Percentiles rank a stretch among this genome's conserved stretches.
Conservation (phyloP, 352 stramenopile species). For the Thalassiosira delicatula region DNA sequence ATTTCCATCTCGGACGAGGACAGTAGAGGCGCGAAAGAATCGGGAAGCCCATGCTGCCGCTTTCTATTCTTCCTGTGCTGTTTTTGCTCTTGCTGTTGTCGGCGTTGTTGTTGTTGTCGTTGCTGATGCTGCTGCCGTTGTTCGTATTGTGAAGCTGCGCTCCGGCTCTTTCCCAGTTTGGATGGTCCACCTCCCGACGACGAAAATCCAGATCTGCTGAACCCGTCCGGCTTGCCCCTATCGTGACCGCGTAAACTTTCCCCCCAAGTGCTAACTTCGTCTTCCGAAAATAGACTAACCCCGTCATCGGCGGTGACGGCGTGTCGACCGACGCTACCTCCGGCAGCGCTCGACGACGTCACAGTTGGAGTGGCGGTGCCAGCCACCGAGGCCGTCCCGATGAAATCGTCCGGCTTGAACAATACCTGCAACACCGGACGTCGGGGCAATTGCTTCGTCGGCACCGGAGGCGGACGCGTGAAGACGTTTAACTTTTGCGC, state of each 20-base stretch:
- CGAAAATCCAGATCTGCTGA: too few relatives aligned
- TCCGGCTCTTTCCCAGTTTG: too few relatives aligned
- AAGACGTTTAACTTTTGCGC: conserved; percentile 58
- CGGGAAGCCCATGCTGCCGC: conserved; percentile 68
- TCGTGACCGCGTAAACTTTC: conserved; percentile 10
- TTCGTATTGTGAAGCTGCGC: too few relatives aligned
- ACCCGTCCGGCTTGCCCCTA: too few relatives aligned
- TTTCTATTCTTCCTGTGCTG: conserved; percentile 13
- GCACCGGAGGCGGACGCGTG: conserved; percentile 70
- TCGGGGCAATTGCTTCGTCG: conserved; percentile 71
- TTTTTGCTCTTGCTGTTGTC: too few relatives aligned
- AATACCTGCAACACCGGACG: conserved; percentile 78
- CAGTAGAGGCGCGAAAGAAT: conserved; percentile 83
- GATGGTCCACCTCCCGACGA: too few relatives aligned
- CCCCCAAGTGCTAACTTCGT: conserved; percentile 25
- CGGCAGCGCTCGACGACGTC: not conserved
- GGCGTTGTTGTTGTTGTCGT: not conserved
- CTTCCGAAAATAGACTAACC: conserved; percentile 52
- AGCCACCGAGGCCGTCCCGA: conserved; percentile 5
- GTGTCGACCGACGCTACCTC: not conserved
- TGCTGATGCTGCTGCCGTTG: not conserved
- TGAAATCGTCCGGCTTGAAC: conserved; percentile 78
- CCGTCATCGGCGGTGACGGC: conserved; percentile 13
- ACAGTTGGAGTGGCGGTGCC: not conserved
- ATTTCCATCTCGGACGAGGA: conserved; percentile 81